Conservation (phyloP, 495 filamentous ascomycete genomes). For the Parachaetomium inaequale region DNA sequence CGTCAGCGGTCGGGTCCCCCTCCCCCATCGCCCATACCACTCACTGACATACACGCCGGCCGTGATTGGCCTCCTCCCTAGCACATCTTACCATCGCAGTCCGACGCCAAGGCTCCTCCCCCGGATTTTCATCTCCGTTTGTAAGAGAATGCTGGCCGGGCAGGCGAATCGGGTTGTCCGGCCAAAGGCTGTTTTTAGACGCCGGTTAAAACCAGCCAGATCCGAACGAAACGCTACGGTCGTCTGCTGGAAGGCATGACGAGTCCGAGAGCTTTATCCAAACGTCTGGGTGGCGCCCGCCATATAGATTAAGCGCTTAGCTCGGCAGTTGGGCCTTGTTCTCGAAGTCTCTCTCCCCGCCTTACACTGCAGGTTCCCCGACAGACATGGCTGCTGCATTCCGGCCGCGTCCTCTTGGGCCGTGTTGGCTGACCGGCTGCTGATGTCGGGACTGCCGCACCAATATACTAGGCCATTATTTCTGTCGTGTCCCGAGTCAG, state of each 20-base stretch:
- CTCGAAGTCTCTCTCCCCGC: background rate
- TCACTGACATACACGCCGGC: background rate
- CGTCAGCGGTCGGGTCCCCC: background rate
- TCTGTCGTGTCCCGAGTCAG: background rate
- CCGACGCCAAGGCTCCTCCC: conserved; percentile 20
- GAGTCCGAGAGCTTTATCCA: conserved; percentile 4
- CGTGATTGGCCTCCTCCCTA: conserved; percentile 5
- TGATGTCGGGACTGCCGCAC: background rate
- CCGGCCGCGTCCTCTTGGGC: background rate
- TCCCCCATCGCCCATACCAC: conserved; percentile 10
- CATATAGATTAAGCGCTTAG: conserved; percentile 3
- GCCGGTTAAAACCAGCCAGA: conserved; percentile 15
- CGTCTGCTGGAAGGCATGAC: background rate
- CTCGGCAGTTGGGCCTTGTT: conserved; percentile 4
- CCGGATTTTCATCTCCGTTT: conserved; percentile 30
- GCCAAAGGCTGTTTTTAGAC: conserved; percentile 18
- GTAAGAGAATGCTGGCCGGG: conserved; percentile 8
- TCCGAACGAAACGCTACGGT: background rate
- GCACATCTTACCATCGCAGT: background rate
- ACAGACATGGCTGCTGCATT: background rate
- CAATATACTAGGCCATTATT: background rate
- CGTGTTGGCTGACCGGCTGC: background rate
- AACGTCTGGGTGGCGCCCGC: background rate
- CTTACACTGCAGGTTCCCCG: background rate
- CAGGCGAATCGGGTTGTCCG: conserved; percentile 24